phyloP scores from a whole-genome alignment of 352 stramenopile genomes.

The Pythium aphanidermatum region DNA sequence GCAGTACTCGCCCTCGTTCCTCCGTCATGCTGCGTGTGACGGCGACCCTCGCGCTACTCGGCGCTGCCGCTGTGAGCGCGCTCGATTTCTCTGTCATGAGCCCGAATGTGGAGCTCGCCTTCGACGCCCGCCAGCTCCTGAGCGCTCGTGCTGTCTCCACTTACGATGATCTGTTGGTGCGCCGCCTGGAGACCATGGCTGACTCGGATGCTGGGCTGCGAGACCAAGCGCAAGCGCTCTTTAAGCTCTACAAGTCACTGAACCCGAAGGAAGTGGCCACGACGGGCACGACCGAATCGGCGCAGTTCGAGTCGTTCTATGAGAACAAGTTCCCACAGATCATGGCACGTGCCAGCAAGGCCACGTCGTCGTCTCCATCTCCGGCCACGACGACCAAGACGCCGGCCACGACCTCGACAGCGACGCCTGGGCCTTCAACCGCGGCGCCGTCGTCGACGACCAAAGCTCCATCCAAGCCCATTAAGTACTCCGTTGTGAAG shows the following conservation, averaged over 20 bases:
- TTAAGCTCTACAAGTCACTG: slow-evolving; percentile 62
- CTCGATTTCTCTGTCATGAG: neutral
- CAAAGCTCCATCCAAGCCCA: too few relatives aligned
- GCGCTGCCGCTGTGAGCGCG: neutral
- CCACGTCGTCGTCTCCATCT: slow-evolving; percentile 8
- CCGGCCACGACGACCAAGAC: neutral
- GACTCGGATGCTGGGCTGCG: slow-evolving; percentile 22
- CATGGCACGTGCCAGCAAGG: slow-evolving; percentile 14
- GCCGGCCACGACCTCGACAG: slow-evolving; percentile 1
- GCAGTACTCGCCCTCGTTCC: too few relatives aligned
- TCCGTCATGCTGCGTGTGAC: neutral
- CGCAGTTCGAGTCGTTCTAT: slow-evolving; percentile 58
- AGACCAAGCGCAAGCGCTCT: slow-evolving; percentile 41
- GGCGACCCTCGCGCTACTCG: neutral
- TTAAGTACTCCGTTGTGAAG: slow-evolving; percentile 10
- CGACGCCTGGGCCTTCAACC: slow-evolving; percentile 7
- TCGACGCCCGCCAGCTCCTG: slow-evolving; percentile 8
- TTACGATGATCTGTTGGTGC: slow-evolving; percentile 21
- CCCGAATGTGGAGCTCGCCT: slow-evolving; percentile 11
- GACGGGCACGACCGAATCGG: slow-evolving; percentile 33
- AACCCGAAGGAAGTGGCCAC: slow-evolving; percentile 31
- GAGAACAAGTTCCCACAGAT: slow-evolving; percentile 57
- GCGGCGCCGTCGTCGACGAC: slow-evolving; percentile 2
- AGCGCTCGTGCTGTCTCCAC: slow-evolving; percentile 4
- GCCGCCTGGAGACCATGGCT: slow-evolving; percentile 30